Base-by-base conservation (phyloP, 1,284 basidiomycete genomes). In the Leucoagaricus sp. region DNA sequence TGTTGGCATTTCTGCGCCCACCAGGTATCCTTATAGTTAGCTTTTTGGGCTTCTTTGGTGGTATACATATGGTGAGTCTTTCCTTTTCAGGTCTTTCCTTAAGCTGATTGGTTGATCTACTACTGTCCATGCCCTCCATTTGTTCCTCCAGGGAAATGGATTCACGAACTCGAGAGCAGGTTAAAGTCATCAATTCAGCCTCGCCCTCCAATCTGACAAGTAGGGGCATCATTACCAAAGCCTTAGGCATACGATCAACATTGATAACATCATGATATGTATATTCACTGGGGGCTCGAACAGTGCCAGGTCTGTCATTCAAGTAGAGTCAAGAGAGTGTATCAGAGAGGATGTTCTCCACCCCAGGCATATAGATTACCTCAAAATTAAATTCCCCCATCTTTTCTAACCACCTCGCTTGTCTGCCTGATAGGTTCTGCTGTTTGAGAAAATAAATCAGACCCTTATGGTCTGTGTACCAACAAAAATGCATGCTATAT, bases 321-420 rank as follows among this genome's bases (percentile, higher is more conserved):
- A 56, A 57, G 29, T 60, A 60, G 5, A 60, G 3, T 1, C 36
- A 21, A 0, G 67, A 73, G 10, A 72, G 55, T 0, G 67, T 65
- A 55, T 72, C 68, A 2, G 64, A 60, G 0, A 72, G 36, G 50
- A 68, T 58, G 49, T 72, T 72, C 25, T 69, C 63, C 4, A 51
- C 45, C 0, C 69, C 68, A 0, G 60, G 65, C 0, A 71, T 59
- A 57, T 71, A 72, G 1, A 60, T 46, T 0, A 71, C 53, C 25
- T 67, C 61, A 55, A 68, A 72, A 47, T 69, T 65, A 56, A 72
- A 72, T 25, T 64, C 60, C 0, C 53, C 51, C 2, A 72, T 58
- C 26, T 65, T 67, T 47, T 76, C 73, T 0, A 77, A 6, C 78
- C 75, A 79, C 0, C 64, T 51, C 0, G 69, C 72, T 50, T 78